phyloP scores from a whole-genome alignment of 1,139 yeast genomes.

The Debaryomyces singareniensis region DNA sequence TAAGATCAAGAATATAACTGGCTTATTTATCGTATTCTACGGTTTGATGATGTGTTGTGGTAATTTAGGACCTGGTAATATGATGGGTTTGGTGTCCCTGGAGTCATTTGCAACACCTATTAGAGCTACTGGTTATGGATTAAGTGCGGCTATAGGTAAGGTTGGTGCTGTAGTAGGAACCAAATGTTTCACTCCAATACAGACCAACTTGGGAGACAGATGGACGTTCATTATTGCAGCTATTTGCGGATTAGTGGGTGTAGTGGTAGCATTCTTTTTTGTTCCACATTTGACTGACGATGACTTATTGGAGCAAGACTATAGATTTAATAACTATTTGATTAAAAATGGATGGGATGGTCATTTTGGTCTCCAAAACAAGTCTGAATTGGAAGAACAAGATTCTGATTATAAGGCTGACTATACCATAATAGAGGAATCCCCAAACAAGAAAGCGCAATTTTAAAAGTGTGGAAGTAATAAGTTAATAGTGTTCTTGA shows the following conservation, averaged over 20 bases:
- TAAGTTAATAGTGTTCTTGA: too few relatives aligned
- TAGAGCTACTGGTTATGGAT: slow-evolving; percentile 57
- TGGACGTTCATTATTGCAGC: slow-evolving; percentile 59
- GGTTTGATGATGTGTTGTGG: slow-evolving; percentile 48
- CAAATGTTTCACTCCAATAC: slow-evolving; percentile 38
- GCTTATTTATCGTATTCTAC: slow-evolving; percentile 40
- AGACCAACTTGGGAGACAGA: slow-evolving; percentile 20
- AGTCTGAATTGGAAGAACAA: slow-evolving; percentile 10
- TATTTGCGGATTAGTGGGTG: slow-evolving; percentile 61
- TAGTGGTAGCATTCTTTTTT: slow-evolving; percentile 51
- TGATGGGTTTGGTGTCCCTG: slow-evolving; percentile 62
- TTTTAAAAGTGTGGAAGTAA: too few relatives aligned
- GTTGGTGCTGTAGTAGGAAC: slow-evolving; percentile 49
- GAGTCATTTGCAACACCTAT: slow-evolving; percentile 72
- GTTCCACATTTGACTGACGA: slow-evolving; percentile 64
- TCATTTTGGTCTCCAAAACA: slow-evolving; percentile 40
- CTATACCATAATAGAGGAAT: neutral
- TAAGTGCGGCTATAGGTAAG: slow-evolving; percentile 45
- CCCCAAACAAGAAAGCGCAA: too few relatives aligned
- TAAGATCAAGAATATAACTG: slow-evolving; percentile 32
- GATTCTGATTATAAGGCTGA: neutral
- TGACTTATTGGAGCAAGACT: slow-evolving; percentile 63
- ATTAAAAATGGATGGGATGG: slow-evolving; percentile 65
- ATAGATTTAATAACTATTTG: slow-evolving; percentile 55
- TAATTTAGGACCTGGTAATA: slow-evolving; percentile 73